Conservation (phyloP, 805 yeast species). For the Starmerella cellae region DNA sequence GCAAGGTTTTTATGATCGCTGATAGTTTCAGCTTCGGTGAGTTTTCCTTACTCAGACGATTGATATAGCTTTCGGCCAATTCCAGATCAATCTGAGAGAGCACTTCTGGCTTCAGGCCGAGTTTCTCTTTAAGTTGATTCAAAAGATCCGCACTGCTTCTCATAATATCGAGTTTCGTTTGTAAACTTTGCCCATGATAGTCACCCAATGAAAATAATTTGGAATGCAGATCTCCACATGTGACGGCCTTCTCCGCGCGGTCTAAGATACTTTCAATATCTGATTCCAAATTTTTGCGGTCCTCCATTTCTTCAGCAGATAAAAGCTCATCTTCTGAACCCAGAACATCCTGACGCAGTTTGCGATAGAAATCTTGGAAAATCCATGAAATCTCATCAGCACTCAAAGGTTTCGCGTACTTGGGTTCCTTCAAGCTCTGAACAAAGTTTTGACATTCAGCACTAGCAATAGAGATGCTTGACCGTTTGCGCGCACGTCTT, state of each 20-base stretch:
- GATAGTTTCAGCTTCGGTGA: conserved; percentile 29
- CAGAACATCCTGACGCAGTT: conserved; percentile 23
- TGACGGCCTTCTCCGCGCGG: conserved; percentile 28
- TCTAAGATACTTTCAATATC: conserved; percentile 24
- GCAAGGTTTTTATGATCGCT: conserved; percentile 28
- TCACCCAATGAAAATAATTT: conserved; percentile 25
- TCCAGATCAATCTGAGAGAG: background rate
- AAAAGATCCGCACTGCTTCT: conserved; percentile 9
- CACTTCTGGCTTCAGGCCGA: conserved; percentile 6
- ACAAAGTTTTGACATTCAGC: conserved; percentile 22
- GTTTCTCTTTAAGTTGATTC: conserved; percentile 2
- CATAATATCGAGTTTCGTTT: conserved; percentile 12
- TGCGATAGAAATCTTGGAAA: conserved; percentile 31
- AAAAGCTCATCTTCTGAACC: conserved; percentile 20
- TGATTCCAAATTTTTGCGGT: conserved; percentile 23
- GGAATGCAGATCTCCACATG: conserved; percentile 26
- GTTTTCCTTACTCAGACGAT: conserved; percentile 22
- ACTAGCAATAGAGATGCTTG: conserved; percentile 15
- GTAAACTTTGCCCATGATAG: conserved; percentile 20
- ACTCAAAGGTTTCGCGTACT: conserved; percentile 27
- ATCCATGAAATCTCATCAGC: conserved; percentile 30
- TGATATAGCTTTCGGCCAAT: conserved; percentile 9
- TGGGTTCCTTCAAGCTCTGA: conserved; percentile 28
- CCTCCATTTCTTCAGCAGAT: conserved; percentile 26
- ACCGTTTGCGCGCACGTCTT: conserved; percentile 2